Percentiles rank a stretch among this genome's conserved stretches.
phyloP scores from a whole-genome alignment of 1,139 yeast genomes.

The Geotrichum phurueaensis region DNA sequence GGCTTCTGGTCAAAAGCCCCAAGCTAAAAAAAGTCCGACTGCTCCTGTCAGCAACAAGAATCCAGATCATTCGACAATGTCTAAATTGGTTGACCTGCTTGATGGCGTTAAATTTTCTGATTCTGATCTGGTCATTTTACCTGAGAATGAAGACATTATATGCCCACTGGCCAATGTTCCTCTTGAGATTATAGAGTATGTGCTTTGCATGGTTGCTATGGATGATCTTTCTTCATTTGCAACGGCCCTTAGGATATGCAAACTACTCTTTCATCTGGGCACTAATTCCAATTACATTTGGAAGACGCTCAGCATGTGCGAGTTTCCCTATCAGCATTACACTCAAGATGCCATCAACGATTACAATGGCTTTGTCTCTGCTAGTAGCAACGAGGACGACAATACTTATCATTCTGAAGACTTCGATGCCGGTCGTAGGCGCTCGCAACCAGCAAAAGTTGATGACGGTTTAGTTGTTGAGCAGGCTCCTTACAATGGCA shows the following conservation, averaged over 20 bases:
- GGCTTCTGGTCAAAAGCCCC: background rate
- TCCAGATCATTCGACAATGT: background rate
- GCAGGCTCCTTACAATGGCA: constrained; percentile 22
- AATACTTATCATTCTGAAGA: background rate
- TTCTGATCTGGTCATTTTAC: constrained; percentile 34
- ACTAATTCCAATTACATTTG: constrained; percentile 51
- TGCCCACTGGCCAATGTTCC: constrained; percentile 57
- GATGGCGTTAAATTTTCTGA: constrained; percentile 36
- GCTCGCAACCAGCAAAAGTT: background rate
- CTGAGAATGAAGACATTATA: constrained; percentile 41
- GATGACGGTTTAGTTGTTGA: constrained; percentile 2
- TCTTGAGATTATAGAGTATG: constrained; percentile 53
- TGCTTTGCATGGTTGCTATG: constrained; percentile 50
- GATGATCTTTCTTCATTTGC: constrained; percentile 60
- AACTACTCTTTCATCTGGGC: constrained; percentile 56
- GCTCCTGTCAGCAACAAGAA: background rate
- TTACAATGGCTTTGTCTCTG: background rate
- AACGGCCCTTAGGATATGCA: constrained; percentile 56
- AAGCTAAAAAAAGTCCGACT: background rate
- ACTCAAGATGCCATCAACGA: constrained; percentile 17
- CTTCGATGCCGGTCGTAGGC: background rate
- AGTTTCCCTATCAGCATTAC: constrained; percentile 52
- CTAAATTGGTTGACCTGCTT: background rate
- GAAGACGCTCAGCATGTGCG: constrained; percentile 49
- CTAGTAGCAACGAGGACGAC: background rate